Evolutionary conservation across 2,329 filamentous ascomycete species (phyloP), one percentile per base, ranked within the genome.

Genomic region (Didymella arachidicola): DNA sequence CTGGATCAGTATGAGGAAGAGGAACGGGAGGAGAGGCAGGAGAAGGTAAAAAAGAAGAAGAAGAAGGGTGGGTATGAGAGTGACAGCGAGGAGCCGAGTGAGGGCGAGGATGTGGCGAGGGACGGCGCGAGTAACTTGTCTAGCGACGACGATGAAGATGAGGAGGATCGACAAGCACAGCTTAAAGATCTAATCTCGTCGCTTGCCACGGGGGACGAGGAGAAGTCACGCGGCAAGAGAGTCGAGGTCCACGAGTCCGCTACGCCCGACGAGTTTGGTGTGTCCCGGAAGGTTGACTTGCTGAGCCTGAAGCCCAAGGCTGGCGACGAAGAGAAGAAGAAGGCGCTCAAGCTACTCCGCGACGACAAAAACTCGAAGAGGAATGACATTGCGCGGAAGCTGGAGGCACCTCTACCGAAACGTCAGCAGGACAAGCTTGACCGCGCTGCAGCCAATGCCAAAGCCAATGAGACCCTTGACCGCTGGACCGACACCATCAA

Each of bases 401-500:
- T 98, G 4, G 88, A 90, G 29, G 90, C 93, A 2, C 93, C 94
- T 14, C 83, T 97, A 5, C 87, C 92, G 1, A 93, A 91, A 73
- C 86, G 93, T 60, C 90, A 96, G 68, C 94, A 98, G 76, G 93
- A 93, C 72, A 87, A 88, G 48, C 79, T 97, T 16, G 89, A 96
- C 70, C 91, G 95, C 50, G 82, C 83, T 51, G 92, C 88, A 25
- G 95, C 95, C 2, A 96, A 93, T 68, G 87, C 93, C 34, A 93
- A 97, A 81, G 93, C 92, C 49, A 97, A 96, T 70, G 89, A 97
- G 77, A 94, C 93, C 0, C 82, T 99, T 26, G 88, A 91, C 63
- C 87, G 92, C 68, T 99, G 95, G 95, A 89, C 89, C 30, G 94
- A 97, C 60, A 98, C 95, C 0, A 93, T 99, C 71, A 96, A 97